A percentile compares a stretch with the other conserved stretches of the same genome.
Evolutionary conservation across 2,329 filamentous ascomycete species (phyloP).

Genomic region (Fusarium odoratissimum): DNA sequence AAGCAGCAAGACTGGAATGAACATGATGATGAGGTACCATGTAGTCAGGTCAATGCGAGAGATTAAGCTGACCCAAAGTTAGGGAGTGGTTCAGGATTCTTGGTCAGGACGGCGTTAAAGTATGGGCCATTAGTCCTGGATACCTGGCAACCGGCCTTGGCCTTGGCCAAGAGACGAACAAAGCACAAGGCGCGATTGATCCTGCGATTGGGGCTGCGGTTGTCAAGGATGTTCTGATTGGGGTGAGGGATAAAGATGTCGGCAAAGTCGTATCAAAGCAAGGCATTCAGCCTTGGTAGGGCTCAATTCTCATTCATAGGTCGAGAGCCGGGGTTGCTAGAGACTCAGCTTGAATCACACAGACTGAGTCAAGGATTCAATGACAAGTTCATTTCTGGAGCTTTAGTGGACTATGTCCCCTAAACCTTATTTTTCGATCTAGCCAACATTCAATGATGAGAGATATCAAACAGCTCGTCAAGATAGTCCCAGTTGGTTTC

Average conservation of each 20-base stretch:
- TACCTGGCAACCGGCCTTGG: neutral
- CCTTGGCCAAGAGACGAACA: neutral
- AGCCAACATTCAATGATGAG: neutral
- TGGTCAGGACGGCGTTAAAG: neutral
- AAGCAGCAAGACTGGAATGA: neutral
- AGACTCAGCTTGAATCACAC: neutral
- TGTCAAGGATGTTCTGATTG: neutral
- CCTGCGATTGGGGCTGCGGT: neutral
- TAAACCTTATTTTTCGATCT: too few relatives aligned
- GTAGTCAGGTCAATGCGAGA: rapidly evolving
- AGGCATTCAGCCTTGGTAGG: neutral
- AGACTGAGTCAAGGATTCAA: neutral
- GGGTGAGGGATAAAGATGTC: neutral
- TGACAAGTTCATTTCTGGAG: neutral
- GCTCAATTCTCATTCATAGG: neutral
- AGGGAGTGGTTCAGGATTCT: neutral
- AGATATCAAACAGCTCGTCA: neutral
- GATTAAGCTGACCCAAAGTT: neutral
- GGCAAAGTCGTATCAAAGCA: neutral
- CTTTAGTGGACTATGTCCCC: neutral
- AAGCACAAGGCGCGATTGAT: neutral
- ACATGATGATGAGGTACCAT: neutral
- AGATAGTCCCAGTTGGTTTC: neutral
- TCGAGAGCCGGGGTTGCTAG: neutral
- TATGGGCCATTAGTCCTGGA: neutral